Evolutionary conservation across 768 basidiomycete genomes (phyloP), one percentile per base, ranked within the genome.

Genomic region (Pisolithus orientalis): DNA sequence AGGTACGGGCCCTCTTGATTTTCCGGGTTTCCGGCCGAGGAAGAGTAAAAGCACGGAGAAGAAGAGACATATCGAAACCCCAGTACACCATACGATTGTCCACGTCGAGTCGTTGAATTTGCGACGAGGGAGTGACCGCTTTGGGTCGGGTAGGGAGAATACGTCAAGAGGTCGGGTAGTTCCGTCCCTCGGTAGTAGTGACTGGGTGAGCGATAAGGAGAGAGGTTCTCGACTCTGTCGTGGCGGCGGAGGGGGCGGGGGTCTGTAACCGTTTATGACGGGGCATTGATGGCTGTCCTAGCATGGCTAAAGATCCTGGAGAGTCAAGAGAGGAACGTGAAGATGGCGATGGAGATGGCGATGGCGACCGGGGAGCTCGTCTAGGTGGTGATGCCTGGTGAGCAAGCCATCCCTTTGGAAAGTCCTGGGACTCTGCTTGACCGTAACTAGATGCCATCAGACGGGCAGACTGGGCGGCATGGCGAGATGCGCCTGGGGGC

Each of bases 61-160:
- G 57, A 90, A 66, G 40, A 84, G 66, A 64, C 82, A 87, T 57
- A 81, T 58, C 17, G 78, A 70, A 55, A 87, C 72, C 45, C 82
- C 76, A 9, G 75, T 65, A 53, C 78, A 79, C 80, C 84, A 90
- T 8, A 83, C 59, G 6, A 80, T 76, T 16, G 84, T 90, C 84
- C 85, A 90, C 42, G 76, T 67, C 3, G 80, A 75, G 62, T 91
- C 87, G 55, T 91, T 82, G 70, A 83, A 83, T 68, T 84, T 88
- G 67, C 83, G 77, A 50, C 83, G 80, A 31, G 75, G 71, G 52
- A 80, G 74, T 17, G 82, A 77, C n/a, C 86, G 80, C 43, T 84
- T 78, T 24, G 86, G 87, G 61, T 90, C 87, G 4, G 88, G 90
- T 13, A 91, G 75, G 27, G 81, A 81, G 68, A 92, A 92, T 32